These are phyloP conservation scores for Datura wrightii DNA, from an alignment of 257 asterid genomes.

Conservation along the genomic window DNA sequence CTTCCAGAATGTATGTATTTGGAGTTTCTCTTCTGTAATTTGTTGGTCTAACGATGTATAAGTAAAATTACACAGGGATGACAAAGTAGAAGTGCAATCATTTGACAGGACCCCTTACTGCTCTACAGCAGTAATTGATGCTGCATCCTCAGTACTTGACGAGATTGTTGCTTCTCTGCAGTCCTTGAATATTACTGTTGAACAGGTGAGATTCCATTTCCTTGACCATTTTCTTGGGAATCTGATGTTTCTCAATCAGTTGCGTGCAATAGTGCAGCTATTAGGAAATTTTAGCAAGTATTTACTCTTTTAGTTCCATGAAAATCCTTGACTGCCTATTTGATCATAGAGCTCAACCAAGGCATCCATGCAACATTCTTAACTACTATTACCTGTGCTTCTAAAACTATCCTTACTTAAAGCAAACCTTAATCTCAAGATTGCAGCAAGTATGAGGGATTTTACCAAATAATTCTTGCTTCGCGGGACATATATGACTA, in stretches of 20 bases:
- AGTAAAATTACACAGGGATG: constrained; percentile 55
- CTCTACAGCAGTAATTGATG: constrained; percentile 76
- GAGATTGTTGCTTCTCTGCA: constrained; percentile 70
- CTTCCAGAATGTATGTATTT: neutral
- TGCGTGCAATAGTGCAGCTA: neutral
- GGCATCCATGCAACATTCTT: neutral
- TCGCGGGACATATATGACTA: neutral
- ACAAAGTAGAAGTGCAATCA: constrained; percentile 79
- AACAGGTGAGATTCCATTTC: constrained; percentile 60
- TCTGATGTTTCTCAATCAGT: neutral
- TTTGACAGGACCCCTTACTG: constrained; percentile 77
- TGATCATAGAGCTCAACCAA: neutral
- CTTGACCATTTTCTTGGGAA: neutral
- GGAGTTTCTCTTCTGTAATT: constrained; percentile 19
- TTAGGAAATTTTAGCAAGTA: neutral
- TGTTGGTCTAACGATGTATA: neutral
- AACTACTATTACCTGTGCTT: neutral
- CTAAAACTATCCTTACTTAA: neutral
- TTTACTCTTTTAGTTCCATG: neutral
- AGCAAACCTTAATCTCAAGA: neutral
- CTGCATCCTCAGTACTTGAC: constrained; percentile 72
- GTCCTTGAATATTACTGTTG: constrained; percentile 74
- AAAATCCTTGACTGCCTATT: neutral
- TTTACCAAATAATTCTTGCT: neutral
- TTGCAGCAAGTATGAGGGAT: neutral